Evolutionary conservation across 768 basidiomycete genomes (phyloP).

Genomic region (Gymnopilus dilepis): DNA sequence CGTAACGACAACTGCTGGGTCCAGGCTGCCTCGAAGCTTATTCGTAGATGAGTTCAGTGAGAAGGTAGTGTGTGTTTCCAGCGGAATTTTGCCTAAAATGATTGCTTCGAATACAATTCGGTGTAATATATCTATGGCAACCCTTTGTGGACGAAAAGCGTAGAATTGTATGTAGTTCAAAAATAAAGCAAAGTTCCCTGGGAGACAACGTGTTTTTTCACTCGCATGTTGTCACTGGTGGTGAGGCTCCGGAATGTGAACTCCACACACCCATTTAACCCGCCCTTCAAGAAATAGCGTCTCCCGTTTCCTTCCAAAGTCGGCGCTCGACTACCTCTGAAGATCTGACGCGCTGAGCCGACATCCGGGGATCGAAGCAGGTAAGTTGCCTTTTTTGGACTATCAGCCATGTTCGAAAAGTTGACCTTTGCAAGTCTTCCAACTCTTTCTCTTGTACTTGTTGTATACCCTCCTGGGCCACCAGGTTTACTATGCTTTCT

Average conservation of each 20-base stretch:
- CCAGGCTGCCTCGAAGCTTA: too few relatives aligned
- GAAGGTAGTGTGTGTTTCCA: not conserved
- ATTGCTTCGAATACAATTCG: slow-evolving; percentile 2
- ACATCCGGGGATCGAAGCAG: slow-evolving; percentile 17
- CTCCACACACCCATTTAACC: slow-evolving; percentile 5
- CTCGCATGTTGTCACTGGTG: slow-evolving; percentile 3
- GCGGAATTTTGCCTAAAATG: not conserved
- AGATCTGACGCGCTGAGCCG: not conserved
- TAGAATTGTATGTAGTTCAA: slow-evolving; percentile 15
- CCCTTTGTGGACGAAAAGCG: slow-evolving; percentile 2
- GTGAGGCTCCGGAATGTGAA: not conserved
- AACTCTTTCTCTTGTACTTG: slow-evolving; percentile 9
- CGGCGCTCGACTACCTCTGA: not conserved
- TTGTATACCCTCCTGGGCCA: slow-evolving; percentile 26
- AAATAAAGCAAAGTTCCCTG: slow-evolving; percentile 25
- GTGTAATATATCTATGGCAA: slow-evolving; percentile 23
- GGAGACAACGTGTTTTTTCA: slow-evolving; percentile 32
- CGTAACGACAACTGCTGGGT: too few relatives aligned
- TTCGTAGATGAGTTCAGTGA: not conserved
- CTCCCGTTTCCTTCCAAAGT: not conserved
- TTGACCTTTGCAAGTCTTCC: slow-evolving; percentile 10
- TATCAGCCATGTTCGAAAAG: slow-evolving; percentile 32
- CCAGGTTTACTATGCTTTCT: slow-evolving; percentile 20
- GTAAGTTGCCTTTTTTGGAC: slow-evolving; percentile 34
- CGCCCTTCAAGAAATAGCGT: slow-evolving; percentile 2